A percentile compares a stretch with the other conserved stretches of the same genome.
These are phyloP conservation scores for Amanita phalloides DNA, from an alignment of 768 basidiomycete species.

Conservation along the genomic window DNA sequence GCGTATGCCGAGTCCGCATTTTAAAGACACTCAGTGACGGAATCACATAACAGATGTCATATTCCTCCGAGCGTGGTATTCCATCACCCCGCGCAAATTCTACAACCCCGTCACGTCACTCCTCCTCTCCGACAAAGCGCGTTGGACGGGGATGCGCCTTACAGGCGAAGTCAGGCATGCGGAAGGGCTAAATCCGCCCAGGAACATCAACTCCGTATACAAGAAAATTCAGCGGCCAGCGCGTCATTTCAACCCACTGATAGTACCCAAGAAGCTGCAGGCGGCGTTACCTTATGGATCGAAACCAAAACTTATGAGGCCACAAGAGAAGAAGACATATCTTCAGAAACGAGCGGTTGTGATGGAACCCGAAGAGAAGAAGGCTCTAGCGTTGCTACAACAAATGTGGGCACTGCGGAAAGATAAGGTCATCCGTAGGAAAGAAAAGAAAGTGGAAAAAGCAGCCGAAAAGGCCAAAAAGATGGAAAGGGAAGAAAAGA, in stretches of 20 bases:
- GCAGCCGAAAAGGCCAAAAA: slow-evolving; percentile 60
- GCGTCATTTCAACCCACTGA: slow-evolving; percentile 85
- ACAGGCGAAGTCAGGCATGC: slow-evolving; percentile 90
- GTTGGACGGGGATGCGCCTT: slow-evolving; percentile 91
- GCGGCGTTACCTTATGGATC: slow-evolving; percentile 84
- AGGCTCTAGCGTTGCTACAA: slow-evolving; percentile 82
- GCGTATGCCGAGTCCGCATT: slow-evolving; percentile 19
- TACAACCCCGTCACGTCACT: slow-evolving; percentile 96
- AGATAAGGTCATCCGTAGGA: slow-evolving; percentile 70
- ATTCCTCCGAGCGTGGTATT: slow-evolving; percentile 95
- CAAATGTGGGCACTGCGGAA: slow-evolving; percentile 89
- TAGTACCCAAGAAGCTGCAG: slow-evolving; percentile 85
- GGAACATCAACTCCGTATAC: slow-evolving; percentile 80
- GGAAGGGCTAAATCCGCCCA: slow-evolving; percentile 73
- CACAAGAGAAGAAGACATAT: slow-evolving; percentile 73
- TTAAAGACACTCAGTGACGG: neutral
- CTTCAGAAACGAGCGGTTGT: slow-evolving; percentile 92
- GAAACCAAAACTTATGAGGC: slow-evolving; percentile 77
- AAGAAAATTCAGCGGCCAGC: slow-evolving; percentile 68
- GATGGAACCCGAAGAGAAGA: slow-evolving; percentile 92
- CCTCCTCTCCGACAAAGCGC: slow-evolving; percentile 69
- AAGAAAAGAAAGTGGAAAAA: slow-evolving; percentile 81
- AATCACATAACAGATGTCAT: slow-evolving; percentile 59
- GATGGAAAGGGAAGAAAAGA: slow-evolving; percentile 56
- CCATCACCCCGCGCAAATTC: slow-evolving; percentile 88